A percentile compares a stretch with the other conserved stretches of the same genome.
These are phyloP conservation scores for Penicillium parvum DNA, from an alignment of 495 filamentous ascomycete species.

Conservation along the genomic window DNA sequence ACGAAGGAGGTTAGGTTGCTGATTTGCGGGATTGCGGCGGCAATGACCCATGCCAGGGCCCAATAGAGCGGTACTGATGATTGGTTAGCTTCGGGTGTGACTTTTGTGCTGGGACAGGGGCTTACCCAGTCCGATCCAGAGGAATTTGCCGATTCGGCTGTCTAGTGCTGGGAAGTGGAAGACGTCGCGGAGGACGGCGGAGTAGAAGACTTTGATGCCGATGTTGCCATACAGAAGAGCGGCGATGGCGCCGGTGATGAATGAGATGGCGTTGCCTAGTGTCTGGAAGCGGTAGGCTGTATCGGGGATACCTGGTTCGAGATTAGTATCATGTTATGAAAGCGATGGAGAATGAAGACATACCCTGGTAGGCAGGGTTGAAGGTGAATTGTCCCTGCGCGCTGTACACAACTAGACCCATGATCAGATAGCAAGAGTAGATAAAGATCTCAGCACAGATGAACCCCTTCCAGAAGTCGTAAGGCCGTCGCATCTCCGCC, in stretches of 20 bases:
- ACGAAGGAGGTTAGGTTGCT: slow-evolving; percentile 42
- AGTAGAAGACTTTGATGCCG: slow-evolving; percentile 59
- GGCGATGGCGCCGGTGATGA: slow-evolving; percentile 51
- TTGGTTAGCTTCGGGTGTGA: slow-evolving; percentile 1
- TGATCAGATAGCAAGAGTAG: slow-evolving; percentile 49
- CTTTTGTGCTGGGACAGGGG: background rate
- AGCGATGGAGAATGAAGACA: too few species aligned
- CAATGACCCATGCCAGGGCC: slow-evolving; percentile 45
- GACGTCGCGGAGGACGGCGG: slow-evolving; percentile 50
- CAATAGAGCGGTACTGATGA: slow-evolving; percentile 52
- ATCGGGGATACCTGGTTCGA: slow-evolving; percentile 11
- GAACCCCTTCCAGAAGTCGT: slow-evolving; percentile 59
- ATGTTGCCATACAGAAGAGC: slow-evolving; percentile 56
- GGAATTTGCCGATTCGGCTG: slow-evolving; percentile 41
- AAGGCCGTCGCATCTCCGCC: slow-evolving; percentile 59
- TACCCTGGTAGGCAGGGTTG: slow-evolving; percentile 49
- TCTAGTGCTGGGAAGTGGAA: slow-evolving; percentile 47
- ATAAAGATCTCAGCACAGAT: slow-evolving; percentile 52
- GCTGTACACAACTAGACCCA: slow-evolving; percentile 52
- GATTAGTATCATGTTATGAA: too few species aligned
- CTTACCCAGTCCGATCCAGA: slow-evolving; percentile 37
- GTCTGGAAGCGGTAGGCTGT: slow-evolving; percentile 47
- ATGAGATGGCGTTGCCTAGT: slow-evolving; percentile 48
- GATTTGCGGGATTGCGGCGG: slow-evolving; percentile 43
- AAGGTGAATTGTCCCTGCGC: slow-evolving; percentile 53